Base-by-base conservation (phyloP, 2,329 filamentous ascomycete species). In the Pseudocercospora eumusae region DNA sequence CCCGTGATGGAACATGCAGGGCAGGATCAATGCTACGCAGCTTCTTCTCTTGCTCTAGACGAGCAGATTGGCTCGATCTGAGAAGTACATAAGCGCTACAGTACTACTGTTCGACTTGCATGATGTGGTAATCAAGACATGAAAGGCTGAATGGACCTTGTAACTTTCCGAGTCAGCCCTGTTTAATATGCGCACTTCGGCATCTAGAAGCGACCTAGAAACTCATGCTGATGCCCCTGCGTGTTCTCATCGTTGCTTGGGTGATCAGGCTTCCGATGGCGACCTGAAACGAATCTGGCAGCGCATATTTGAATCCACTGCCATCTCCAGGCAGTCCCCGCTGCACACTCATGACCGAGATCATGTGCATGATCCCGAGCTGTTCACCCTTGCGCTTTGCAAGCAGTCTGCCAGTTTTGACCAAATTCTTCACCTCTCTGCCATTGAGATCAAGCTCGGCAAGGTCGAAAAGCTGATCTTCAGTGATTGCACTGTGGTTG, bases 401-500 rank as follows among this genome's bases (percentile, higher is more conserved):
- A 10, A 66, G 47, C n/a, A 66, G 31, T 9, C 59, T 50, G 13
- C 56, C 64, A 11, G 56, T 66, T 59, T 66, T 66, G 40, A 64
- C 61, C 31, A 64, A 23, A 52, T 66, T 66, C 60, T 62, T 62
- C 5, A 66, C 59, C 59, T 64, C 59, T 15, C 64, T 33, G 2
- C 64, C 64, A 36, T 66, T 66, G 45, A 64, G 57, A 13, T 63
- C 56, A n/a, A 61, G 31, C 33, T 60, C 44, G 11, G 61, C 59
- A 11, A 66, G 54, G 18, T 57, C 59, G 15, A 57, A 57, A n/a
- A 66, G 27, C 50, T 63, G 58, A 21, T 57, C 64, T 15, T 64
- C 61, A 1, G 58, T 59, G 25, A 66, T 59, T 4, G 31, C 53
- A 33, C 63, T 59, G n/a, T 56, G 53, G 31, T 63, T 52, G 20